Conservation (phyloP, 352 stramenopile genomes). For the Aphanomyces euteiches region DNA sequence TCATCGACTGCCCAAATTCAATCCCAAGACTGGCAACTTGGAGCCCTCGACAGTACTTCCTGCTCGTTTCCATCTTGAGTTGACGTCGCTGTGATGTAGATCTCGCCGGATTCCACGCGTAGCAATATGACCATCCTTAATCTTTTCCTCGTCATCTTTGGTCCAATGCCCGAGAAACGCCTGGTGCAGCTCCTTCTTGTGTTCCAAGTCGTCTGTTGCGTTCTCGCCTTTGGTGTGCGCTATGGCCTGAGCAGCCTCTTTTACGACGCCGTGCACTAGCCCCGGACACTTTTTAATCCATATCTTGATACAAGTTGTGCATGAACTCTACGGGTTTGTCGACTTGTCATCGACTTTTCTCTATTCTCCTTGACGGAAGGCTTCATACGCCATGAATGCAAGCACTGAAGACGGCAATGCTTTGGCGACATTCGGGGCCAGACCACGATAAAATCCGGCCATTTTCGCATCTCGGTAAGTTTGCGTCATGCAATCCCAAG, state of each 20-base stretch:
- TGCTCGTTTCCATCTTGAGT: conserved; percentile 39
- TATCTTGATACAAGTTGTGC: no score
- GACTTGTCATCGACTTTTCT: not conserved
- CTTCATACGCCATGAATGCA: conserved; percentile 79
- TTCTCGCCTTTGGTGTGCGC: conserved; percentile 75
- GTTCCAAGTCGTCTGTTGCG: conserved; percentile 72
- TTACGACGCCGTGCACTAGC: conserved; percentile 79
- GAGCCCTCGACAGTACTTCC: conserved; percentile 90
- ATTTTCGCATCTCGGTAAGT: conserved; percentile 43
- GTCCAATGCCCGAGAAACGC: conserved; percentile 72
- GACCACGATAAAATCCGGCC: conserved; percentile 59
- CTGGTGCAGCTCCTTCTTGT: conserved; percentile 63
- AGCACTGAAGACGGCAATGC: conserved; percentile 65
- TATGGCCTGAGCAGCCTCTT: conserved; percentile 84
- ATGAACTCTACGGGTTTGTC: no score
- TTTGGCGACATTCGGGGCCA: conserved; percentile 72
- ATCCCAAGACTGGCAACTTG: conserved; percentile 87
- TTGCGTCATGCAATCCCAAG: conserved; percentile 62
- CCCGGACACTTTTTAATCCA: not conserved
- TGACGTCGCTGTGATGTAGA: conserved; percentile 36
- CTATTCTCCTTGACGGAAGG: conserved; percentile 44
- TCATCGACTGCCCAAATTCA: conserved; percentile 95
- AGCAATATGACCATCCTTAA: conserved; percentile 90
- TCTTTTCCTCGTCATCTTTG: conserved; percentile 79
- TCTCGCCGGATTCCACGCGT: conserved; percentile 48